phyloP scores from a whole-genome alignment of 768 basidiomycete genomes.

The Podaxis sp. region DNA sequence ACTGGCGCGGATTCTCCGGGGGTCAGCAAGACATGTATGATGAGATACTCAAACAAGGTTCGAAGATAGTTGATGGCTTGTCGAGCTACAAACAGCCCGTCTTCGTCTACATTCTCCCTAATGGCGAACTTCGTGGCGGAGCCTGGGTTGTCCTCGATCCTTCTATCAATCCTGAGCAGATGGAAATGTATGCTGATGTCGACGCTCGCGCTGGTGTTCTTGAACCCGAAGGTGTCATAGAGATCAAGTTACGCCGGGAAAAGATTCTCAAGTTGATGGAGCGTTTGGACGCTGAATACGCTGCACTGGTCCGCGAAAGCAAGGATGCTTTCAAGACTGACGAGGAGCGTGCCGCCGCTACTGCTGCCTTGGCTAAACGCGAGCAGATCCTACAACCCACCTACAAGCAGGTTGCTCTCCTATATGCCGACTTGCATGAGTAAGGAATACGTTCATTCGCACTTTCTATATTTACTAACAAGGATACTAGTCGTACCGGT shows the following conservation, averaged over 20 bases:
- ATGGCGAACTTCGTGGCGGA: slow-evolving; percentile 97
- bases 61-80: slow-evolving; percentile 97
- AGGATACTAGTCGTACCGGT: slow-evolving; percentile 66
- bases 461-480: not conserved
- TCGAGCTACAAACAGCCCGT: slow-evolving; percentile 97
- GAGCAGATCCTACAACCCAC: slow-evolving; percentile 82
- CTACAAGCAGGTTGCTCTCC: slow-evolving; percentile 89
- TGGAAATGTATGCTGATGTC: slow-evolving; percentile 99
- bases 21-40: slow-evolving; percentile 99
- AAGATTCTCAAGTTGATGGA: slow-evolving; percentile 91
- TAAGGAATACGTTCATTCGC: slow-evolving; percentile 35
- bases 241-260: slow-evolving; percentile 96
- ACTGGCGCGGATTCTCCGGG: slow-evolving; percentile 99
- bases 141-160: slow-evolving; percentile 99
- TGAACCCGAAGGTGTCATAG: slow-evolving; percentile 95
- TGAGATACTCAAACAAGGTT: slow-evolving; percentile 93
- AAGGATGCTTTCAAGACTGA: slow-evolving; percentile 67
- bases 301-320: slow-evolving; percentile 73
- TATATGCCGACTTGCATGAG: slow-evolving; percentile 98
- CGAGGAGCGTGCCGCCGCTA: slow-evolving; percentile 70
- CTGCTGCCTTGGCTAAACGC: slow-evolving; percentile 64
- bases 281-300: slow-evolving; percentile 82
- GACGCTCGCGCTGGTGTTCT: slow-evolving; percentile 95
- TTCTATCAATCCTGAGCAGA: slow-evolving; percentile 92
- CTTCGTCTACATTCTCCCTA: slow-evolving; percentile 97